Evolutionary conservation across 768 basidiomycete species (phyloP).

Genomic region (Tylopilus subfusipes): DNA sequence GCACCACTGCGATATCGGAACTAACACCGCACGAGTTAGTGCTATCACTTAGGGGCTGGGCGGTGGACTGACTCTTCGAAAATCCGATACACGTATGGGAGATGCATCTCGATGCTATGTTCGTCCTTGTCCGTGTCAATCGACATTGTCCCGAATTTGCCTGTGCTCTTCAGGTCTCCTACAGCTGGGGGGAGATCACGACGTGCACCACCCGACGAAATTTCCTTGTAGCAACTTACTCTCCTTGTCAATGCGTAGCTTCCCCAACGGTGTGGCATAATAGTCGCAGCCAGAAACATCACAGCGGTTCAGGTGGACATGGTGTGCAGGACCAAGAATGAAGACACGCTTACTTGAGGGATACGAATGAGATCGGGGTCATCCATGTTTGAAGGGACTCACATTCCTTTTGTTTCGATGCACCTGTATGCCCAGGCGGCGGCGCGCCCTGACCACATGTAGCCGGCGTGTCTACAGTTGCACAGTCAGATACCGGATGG

Average conservation of each 20-base stretch:
- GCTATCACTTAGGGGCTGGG: not conserved
- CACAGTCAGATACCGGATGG: slow-evolving; percentile 5
- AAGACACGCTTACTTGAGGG: slow-evolving; percentile 79
- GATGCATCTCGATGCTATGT: slow-evolving; percentile 97
- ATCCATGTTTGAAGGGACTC: slow-evolving; percentile 27
- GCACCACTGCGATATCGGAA: slow-evolving; percentile 76
- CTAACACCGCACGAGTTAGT: slow-evolving; percentile 34
- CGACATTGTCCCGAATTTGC: slow-evolving; percentile 65
- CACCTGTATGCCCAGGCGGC: slow-evolving; percentile 96
- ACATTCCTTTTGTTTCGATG: slow-evolving; percentile 83
- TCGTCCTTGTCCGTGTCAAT: slow-evolving; percentile 81
- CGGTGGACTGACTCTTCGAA: slow-evolving; percentile 63
- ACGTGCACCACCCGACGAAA: not conserved
- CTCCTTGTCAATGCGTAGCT: slow-evolving; percentile 71
- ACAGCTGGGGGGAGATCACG: slow-evolving; percentile 15
- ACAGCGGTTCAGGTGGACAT: slow-evolving; percentile 82
- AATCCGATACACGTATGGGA: slow-evolving; percentile 83
- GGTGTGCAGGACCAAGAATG: slow-evolving; percentile 94
- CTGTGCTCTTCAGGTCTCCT: slow-evolving; percentile 10
- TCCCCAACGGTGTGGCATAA: slow-evolving; percentile 86
- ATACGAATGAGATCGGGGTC: slow-evolving; percentile 5
- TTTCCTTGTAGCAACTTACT: slow-evolving; percentile 47
- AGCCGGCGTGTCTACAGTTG: slow-evolving; percentile 82
- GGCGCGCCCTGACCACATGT: slow-evolving; percentile 87
- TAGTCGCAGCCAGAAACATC: slow-evolving; percentile 74